Conservation (phyloP, 768 basidiomycete species). For the Guyanaporus albipodus region DNA sequence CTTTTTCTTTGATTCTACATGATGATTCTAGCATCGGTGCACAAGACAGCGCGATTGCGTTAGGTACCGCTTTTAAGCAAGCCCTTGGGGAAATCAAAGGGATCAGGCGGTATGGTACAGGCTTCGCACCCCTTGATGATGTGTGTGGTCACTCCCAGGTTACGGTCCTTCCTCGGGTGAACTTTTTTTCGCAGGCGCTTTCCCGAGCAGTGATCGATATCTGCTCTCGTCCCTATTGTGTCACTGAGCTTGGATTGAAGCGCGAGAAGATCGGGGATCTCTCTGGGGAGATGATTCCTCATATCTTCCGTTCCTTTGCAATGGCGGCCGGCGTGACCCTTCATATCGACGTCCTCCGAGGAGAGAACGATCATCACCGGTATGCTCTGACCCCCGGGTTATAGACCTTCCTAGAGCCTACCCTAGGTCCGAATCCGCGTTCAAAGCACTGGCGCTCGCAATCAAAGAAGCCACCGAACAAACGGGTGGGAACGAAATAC, state of each 20-base stretch:
- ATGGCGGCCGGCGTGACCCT: conserved; percentile 92
- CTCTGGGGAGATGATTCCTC: conserved; percentile 97
- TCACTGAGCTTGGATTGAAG: conserved; percentile 82
- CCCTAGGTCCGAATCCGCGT: conserved; percentile 88
- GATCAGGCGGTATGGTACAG: conserved; percentile 92
- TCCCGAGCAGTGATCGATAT: conserved; percentile 97
- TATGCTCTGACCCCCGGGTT: conserved; percentile 33
- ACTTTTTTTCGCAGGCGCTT: conserved; percentile 61
- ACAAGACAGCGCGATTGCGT: conserved; percentile 88
- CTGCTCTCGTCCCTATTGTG: conserved; percentile 94
- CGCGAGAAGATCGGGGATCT: conserved; percentile 93
- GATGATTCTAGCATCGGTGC: conserved; percentile 14
- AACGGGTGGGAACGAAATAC: conserved; percentile 87
- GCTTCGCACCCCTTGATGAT: conserved; percentile 96
- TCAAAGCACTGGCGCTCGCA: conserved; percentile 95
- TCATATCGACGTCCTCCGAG: conserved; percentile 90
- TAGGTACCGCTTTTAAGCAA: conserved; percentile 89
- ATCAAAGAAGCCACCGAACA: conserved; percentile 91
- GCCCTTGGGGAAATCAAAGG: conserved; percentile 94
- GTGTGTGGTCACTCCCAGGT: conserved; percentile 38
- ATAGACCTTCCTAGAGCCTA: not conserved
- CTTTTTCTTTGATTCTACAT: conserved; percentile 12
- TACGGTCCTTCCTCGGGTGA: not conserved
- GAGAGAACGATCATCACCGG: conserved; percentile 98
- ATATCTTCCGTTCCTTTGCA: conserved; percentile 97